A percentile compares a stretch with the other conserved stretches of the same genome.
Evolutionary conservation across 805 yeast species (phyloP).

Genomic region (Saturnispora mendoncae): DNA sequence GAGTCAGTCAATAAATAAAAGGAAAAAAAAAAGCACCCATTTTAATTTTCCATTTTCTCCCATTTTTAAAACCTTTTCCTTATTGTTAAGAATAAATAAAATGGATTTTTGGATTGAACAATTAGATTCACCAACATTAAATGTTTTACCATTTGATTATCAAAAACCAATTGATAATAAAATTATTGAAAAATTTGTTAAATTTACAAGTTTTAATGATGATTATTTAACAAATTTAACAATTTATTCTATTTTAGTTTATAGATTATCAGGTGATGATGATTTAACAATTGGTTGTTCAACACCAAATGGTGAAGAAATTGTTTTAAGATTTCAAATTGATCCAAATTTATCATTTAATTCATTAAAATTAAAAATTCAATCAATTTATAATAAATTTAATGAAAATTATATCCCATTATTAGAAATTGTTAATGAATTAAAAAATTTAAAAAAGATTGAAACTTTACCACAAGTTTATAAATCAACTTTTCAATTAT

Average conservation of each 20-base stretch:
- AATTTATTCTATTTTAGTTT: conserved; percentile 59
- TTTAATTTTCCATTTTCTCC: conserved; percentile 35
- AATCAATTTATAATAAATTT: conserved; percentile 31
- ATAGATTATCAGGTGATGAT: conserved; percentile 87
- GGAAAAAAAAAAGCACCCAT: background rate
- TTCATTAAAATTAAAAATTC: conserved; percentile 41
- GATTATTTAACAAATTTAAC: conserved; percentile 51
- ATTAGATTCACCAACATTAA: conserved; percentile 73
- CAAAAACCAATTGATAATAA: conserved; percentile 65
- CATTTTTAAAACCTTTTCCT: conserved; percentile 31
- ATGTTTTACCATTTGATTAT: conserved; percentile 83
- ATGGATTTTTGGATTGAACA: conserved; percentile 53
- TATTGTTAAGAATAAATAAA: conserved; percentile 8
- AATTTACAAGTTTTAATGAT: conserved; percentile 5
- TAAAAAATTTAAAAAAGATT: conserved; percentile 41
- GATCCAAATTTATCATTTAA: conserved; percentile 46
- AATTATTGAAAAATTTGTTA: conserved; percentile 48
- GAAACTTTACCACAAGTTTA: conserved; percentile 57
- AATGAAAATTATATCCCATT: conserved; percentile 37
- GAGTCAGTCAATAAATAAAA: background rate
- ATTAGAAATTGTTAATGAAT: conserved; percentile 44
- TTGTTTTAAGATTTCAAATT: conserved; percentile 53
- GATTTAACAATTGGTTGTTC: conserved; percentile 85
- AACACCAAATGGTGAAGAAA: conserved; percentile 39
- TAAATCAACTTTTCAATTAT: conserved; percentile 49